Evolutionary conservation across 805 yeast species (phyloP), one percentile per base, ranked within the genome.

Genomic region (Clavispora carvajalis): DNA sequence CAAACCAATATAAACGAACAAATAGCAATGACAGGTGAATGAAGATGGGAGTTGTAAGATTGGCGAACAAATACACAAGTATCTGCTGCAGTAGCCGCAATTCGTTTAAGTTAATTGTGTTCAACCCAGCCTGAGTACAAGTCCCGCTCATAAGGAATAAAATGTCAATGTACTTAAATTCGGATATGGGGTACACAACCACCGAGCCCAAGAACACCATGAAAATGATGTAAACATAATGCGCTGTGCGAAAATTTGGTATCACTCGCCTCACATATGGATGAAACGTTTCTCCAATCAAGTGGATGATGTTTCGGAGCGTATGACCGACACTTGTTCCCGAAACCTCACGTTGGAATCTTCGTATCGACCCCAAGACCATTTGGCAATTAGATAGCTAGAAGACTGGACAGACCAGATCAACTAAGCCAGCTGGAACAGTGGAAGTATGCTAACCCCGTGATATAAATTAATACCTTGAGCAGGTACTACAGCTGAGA

Each of bases 51-150:
- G 95, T 89, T 4, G 95, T 76, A 16, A 88, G 51, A 47, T 79
- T 69, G 22, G 90, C 64, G 3, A 79, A 44, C 10, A 85, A 48
- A 56, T 82, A 87, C 2, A 91, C 60, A 8, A 75, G 68, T 12
- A 89, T 74, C 57, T 91, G 98, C 60, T 93, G 99, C 63, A 82
- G 91, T 34, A 85, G 58, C 0, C 71, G 62, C 41, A 90, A 49
- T 0, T 67, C 61, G 57, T 87, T 87, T 28, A 82, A 48, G 51
- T 88, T 78, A 18, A 86, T 69, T 0, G 96, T 83, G 57, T 88
- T 89, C 40, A 93, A 65, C 1, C 99, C 99, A 0, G 96, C 95
- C 57, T 91, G 96, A 1, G 98, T 88, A 1, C 82, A 64, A 0
- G 93, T 79, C 9, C 95, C 91, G 9, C 81, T 67, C 0, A 89